A percentile compares a stretch with the other conserved stretches of the same genome.
Conservation (phyloP, 1,284 basidiomycete genomes). For the Sanghuangporus sanghuang region DNA sequence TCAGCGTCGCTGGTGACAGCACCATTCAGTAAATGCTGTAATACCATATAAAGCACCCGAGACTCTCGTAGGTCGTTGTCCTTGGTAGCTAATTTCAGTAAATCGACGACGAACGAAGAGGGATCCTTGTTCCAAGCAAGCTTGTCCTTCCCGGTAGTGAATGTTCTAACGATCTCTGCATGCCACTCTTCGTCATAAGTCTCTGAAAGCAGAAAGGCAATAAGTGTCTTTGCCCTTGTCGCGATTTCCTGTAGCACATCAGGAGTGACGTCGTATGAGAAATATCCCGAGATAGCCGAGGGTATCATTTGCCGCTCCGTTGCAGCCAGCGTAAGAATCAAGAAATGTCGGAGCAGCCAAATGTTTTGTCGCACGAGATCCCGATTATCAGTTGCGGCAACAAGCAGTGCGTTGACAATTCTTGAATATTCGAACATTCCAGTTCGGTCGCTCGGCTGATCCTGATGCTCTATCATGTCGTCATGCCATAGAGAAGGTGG, state of each 20-base stretch:
- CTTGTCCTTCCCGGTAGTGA: constrained; percentile 20
- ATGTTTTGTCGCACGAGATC: constrained; percentile 50
- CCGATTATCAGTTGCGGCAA: constrained; percentile 59
- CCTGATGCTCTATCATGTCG: constrained; percentile 4
- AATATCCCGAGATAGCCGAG: constrained; percentile 42
- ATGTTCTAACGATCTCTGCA: constrained; percentile 32
- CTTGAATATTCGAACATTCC: constrained; percentile 66
- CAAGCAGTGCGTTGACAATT: constrained; percentile 52
- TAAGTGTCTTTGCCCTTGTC: constrained; percentile 51
- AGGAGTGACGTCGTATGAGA: constrained; percentile 35
- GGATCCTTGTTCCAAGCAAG: neutral
- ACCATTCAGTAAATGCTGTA: constrained; percentile 58
- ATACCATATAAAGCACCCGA: constrained; percentile 52
- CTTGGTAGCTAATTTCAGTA: constrained; percentile 32
- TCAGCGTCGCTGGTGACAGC: constrained; percentile 65
- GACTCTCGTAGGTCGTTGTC: constrained; percentile 48
- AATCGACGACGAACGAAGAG: constrained; percentile 36
- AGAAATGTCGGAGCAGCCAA: constrained; percentile 62
- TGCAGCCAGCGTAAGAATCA: constrained; percentile 53
- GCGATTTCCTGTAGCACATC: constrained; percentile 41
- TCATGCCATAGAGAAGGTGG: constrained; percentile 29
- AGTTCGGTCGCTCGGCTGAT: constrained; percentile 35
- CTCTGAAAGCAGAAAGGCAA: constrained; percentile 63
- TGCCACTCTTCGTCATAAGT: constrained; percentile 50
- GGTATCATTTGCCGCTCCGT: constrained; percentile 52